Percentiles rank a stretch among this genome's conserved stretches.
phyloP scores from a whole-genome alignment of 306 rosid genomes.

The Vigna angularis region DNA sequence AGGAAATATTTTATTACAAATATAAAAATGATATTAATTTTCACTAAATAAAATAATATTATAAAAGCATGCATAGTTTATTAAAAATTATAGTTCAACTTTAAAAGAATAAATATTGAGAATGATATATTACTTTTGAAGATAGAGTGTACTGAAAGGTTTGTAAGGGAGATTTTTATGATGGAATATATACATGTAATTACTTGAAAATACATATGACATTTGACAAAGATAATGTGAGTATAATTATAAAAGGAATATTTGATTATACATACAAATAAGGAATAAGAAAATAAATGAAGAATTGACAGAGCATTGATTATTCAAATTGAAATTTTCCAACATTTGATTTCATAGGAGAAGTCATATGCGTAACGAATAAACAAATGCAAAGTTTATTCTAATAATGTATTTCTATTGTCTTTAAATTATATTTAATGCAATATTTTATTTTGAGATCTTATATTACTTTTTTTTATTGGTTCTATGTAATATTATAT shows the following conservation, averaged over 20 bases:
- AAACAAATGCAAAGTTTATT: too few species aligned
- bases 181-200: neutral
- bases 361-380: too few species aligned
- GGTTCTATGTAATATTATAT: too few species aligned
- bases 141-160: neutral
- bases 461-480: too few species aligned
- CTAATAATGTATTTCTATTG: too few species aligned
- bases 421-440: too few species aligned
- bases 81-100: neutral
- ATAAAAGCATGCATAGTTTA: neutral
- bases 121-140: neutral
- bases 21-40: neutral
- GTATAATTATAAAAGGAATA: neutral
- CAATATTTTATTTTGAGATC: too few species aligned
- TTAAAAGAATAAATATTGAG: neutral
- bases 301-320: neutral
- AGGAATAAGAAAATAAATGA: neutral
- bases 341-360: neutral
- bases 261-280: neutral
- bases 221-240: neutral
- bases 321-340: neutral
- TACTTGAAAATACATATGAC: neutral
- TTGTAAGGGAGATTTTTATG: neutral
- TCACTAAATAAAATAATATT: neutral
- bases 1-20: neutral